These are phyloP conservation scores for Apiospora saccharicola DNA, from an alignment of 2,329 filamentous ascomycete genomes.

Conservation along the genomic window DNA sequence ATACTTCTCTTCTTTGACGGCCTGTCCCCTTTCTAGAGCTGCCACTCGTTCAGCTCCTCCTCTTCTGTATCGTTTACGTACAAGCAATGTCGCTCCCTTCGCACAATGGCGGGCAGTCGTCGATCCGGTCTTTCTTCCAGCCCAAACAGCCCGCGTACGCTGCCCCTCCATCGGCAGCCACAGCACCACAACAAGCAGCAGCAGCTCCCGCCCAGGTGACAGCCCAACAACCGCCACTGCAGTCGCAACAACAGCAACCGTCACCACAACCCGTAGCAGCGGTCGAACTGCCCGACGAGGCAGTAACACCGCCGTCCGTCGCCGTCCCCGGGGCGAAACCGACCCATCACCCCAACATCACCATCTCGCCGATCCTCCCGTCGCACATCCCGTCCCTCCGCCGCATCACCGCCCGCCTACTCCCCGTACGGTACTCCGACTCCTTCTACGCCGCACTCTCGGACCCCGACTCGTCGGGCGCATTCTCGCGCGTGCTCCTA, in stretches of 20 bases:
- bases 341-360: slow-evolving; percentile 55
- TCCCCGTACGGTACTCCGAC: slow-evolving; percentile 70
- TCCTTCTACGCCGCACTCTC: slow-evolving; percentile 66
- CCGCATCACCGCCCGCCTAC: slow-evolving; percentile 70
- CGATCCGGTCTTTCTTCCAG: slow-evolving; percentile 70
- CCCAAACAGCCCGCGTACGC: slow-evolving; percentile 55
- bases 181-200: slow-evolving; percentile 25
- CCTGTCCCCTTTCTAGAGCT: neutral
- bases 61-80: neutral
- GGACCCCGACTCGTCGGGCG: slow-evolving; percentile 56
- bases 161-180: slow-evolving; percentile 35
- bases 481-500: slow-evolving; percentile 67
- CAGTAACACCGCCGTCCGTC: slow-evolving; percentile 27
- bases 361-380: slow-evolving; percentile 58
- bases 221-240: slow-evolving; percentile 25
- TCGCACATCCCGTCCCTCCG: slow-evolving; percentile 65
- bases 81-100: slow-evolving; percentile 49
- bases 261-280: slow-evolving; percentile 27
- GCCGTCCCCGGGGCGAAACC: slow-evolving; percentile 43
- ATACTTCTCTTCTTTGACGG: slow-evolving; percentile 3
- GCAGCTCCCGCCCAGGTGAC: neutral
- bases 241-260: slow-evolving; percentile 25
- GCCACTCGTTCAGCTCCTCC: slow-evolving; percentile 21
- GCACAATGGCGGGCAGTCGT: slow-evolving; percentile 52
- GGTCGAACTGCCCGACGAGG: slow-evolving; percentile 31